A percentile compares a stretch with the other conserved stretches of the same genome.
Evolutionary conservation across 768 basidiomycete species (phyloP).

Genomic region (Chlorophyllum brunneum): DNA sequence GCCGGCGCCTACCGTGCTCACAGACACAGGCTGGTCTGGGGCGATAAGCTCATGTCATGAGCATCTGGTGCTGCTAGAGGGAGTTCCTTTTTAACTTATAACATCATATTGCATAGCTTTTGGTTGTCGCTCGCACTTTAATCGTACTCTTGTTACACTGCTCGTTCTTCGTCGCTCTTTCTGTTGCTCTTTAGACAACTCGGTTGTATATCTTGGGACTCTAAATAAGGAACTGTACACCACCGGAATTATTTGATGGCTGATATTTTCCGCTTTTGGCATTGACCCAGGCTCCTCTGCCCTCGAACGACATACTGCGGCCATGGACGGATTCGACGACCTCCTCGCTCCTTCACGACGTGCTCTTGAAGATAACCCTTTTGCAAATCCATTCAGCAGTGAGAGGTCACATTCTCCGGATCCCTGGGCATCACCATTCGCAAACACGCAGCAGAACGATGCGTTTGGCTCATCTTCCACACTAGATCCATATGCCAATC

Average conservation of each 20-base stretch:
- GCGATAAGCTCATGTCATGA: conserved; percentile 73
- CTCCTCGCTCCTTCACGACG: conserved; percentile 57
- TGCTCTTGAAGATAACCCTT: conserved; percentile 71
- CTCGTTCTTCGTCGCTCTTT: not conserved
- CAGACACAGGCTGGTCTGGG: conserved; percentile 73
- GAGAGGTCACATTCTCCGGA: conserved; percentile 63
- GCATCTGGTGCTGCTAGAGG: not conserved
- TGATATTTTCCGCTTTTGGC: conserved; percentile 2
- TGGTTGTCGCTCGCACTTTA: no score
- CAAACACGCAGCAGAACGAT: conserved; percentile 27
- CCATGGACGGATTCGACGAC: conserved; percentile 80
- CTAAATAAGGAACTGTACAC: not conserved
- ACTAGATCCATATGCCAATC: conserved; percentile 20
- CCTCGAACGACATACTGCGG: no score
- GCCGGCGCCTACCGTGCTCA: conserved; percentile 72
- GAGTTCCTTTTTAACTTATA: conserved; percentile 2
- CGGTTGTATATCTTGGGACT: not conserved
- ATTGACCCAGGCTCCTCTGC: not conserved
- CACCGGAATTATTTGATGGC: not conserved
- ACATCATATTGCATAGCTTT: conserved; percentile 3
- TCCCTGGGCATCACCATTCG: conserved; percentile 68
- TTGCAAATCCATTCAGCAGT: conserved; percentile 68
- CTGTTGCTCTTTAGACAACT: not conserved
- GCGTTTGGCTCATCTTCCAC: conserved; percentile 23
- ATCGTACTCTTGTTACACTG: not conserved